A percentile compares a stretch with the other conserved stretches of the same genome.
Evolutionary conservation across 495 filamentous ascomycete genomes (phyloP).

Genomic region (Aspergillus indologenus): DNA sequence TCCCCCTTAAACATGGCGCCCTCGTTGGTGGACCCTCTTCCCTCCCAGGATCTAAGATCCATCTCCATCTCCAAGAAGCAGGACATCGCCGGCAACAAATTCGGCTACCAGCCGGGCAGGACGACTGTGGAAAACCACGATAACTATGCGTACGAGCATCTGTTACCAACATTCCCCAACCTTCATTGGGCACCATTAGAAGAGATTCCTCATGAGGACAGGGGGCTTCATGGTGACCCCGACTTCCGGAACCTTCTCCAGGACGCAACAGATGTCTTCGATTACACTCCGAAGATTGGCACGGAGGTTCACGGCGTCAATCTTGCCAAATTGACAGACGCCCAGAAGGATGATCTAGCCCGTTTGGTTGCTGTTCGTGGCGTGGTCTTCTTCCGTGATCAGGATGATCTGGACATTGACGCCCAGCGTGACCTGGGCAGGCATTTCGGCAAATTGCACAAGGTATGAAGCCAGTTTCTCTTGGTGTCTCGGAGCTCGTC

Average conservation of each 20-base stretch:
- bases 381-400: slow-evolving; percentile 70
- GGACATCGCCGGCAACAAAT: slow-evolving; percentile 28
- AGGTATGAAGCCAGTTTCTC: slow-evolving; percentile 24
- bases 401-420: slow-evolving; percentile 64
- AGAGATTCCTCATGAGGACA: slow-evolving; percentile 52
- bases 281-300: slow-evolving; percentile 67
- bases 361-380: slow-evolving; percentile 67
- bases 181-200: slow-evolving; percentile 52
- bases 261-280: slow-evolving; percentile 53
- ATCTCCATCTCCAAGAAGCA: slow-evolving; percentile 23
- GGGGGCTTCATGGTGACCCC: slow-evolving; percentile 53
- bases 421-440: slow-evolving; percentile 61
- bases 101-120: slow-evolving; percentile 48
- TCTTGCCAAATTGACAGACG: slow-evolving; percentile 62
- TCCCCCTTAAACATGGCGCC: slow-evolving; percentile 28
- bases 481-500: background rate
- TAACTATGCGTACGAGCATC: slow-evolving; percentile 53
- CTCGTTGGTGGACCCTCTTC: slow-evolving; percentile 30
- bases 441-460: slow-evolving; percentile 67
- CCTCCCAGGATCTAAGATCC: slow-evolving; percentile 11
- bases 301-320: slow-evolving; percentile 70
- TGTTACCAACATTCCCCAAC: slow-evolving; percentile 56
- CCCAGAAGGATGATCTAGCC: slow-evolving; percentile 73
- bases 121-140: slow-evolving; percentile 43
- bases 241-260: slow-evolving; percentile 51